Evolutionary conservation across 257 asterid genomes (phyloP), one percentile per base, ranked within the genome.

Genomic region (Oldenlandia corymbosa): DNA sequence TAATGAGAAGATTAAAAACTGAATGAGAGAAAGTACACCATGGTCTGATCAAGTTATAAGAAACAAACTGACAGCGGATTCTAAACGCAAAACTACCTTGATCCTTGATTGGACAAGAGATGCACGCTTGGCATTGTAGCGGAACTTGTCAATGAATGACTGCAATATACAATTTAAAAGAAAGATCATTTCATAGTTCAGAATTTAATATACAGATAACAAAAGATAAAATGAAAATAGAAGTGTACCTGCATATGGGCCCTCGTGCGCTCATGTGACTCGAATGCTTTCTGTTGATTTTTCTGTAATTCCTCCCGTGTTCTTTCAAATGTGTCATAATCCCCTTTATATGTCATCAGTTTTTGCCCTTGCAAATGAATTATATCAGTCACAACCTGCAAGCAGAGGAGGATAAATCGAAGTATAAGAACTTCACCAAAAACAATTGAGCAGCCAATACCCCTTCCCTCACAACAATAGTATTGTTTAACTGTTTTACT

Each of bases 61-160:
- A 34, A 61, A 43, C 57, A 41, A 23, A 26, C 4, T 46, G 17
- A 14, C 68, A 21, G 57, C 31, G 63, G 46, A 52, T 46, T 39
- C 31, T 45, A 62, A 64, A 68, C 21, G 36, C 24, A 63, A 28
- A 73, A 55, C 59, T 84, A 87, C 99, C 97, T 92, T 92, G 74
- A 92, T 92, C 83, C 99, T 92, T 49, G 99, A 89, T 79, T 92
- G 99, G 78, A 92, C 99, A 75, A 92, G 99, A 71, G 99, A 87
- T 36, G 96, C 97, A 61, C 97, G 97, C 84, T 92, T 92, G 20
- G 99, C 99, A 70, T 92, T 92, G 74, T 79, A 92, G 27, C 99
- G 95, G 76, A 92, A 92, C 87, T 92, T 92, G 76, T 92, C 97
- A 75, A 92, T 85, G 77, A 92, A 92, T 42, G 87, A 23, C 99